These are phyloP conservation scores for Cylindrodendrum hubeiense DNA, from an alignment of 2,329 filamentous ascomycete species.

Conservation along the genomic window DNA sequence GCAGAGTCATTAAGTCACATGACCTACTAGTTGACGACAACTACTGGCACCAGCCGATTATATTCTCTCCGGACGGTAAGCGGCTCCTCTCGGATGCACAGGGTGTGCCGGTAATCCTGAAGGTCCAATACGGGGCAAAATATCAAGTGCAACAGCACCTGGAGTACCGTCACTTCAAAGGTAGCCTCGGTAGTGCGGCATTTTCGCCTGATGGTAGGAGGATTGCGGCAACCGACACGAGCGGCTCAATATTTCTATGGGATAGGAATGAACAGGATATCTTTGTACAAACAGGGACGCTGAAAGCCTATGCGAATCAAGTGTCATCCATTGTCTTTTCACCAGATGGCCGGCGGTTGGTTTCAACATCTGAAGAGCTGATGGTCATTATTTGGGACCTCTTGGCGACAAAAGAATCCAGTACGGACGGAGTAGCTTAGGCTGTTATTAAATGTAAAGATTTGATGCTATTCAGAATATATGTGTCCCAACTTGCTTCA, in stretches of 20 bases:
- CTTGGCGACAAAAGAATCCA: neutral
- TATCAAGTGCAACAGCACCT: neutral
- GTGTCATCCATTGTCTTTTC: neutral
- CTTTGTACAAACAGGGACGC: neutral
- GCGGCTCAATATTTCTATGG: neutral
- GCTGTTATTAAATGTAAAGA: too few species aligned
- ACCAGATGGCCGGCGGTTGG: neutral
- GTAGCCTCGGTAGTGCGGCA: neutral
- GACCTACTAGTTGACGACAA: neutral
- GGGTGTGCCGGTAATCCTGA: rapidly evolving
- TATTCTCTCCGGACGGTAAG: neutral
- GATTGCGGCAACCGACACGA: neutral
- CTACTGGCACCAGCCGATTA: neutral
- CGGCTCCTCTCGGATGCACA: neutral
- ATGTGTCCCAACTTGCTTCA: too few species aligned
- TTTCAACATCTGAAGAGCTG: neutral
- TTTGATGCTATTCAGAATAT: too few species aligned
- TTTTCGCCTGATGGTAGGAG: neutral
- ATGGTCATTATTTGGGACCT: neutral
- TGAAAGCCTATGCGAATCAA: neutral
- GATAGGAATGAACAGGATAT: neutral
- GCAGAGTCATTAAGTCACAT: neutral
- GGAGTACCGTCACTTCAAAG: neutral
- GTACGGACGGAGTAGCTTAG: too few species aligned
- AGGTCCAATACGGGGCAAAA: neutral